A percentile compares a stretch with the other conserved stretches of the same genome.
These are phyloP conservation scores for Aspergillus versicolor DNA, from an alignment of 2,329 filamentous ascomycete genomes.

Conservation along the genomic window DNA sequence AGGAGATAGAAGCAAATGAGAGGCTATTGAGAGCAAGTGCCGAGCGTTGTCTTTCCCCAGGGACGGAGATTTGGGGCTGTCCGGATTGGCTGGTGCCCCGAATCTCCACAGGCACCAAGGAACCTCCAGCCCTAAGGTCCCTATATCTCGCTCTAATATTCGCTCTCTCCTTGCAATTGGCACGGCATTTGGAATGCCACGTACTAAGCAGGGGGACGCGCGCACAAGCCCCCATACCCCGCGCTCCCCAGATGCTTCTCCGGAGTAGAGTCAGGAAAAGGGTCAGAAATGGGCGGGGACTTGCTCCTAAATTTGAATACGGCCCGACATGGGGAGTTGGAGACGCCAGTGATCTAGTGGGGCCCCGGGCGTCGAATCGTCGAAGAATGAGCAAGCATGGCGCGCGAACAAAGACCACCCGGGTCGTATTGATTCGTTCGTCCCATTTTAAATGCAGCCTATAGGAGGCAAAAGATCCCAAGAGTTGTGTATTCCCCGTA, in stretches of 20 bases:
- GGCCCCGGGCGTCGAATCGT: not conserved
- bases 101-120: not conserved
- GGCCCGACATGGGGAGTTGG: too few species aligned
- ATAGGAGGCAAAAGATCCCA: not conserved
- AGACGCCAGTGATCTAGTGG: too few species aligned
- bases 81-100: constrained; percentile 4
- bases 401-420: not conserved
- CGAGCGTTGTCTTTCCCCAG: not conserved
- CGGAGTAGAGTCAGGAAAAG: too few species aligned
- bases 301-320: too few species aligned
- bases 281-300: too few species aligned
- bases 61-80: not conserved
- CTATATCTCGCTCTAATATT: constrained; percentile 1
- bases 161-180: not conserved
- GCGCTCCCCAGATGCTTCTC: too few species aligned
- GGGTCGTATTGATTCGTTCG: not conserved
- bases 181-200: not conserved
- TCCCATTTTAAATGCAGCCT: not conserved
- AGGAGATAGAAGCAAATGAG: constrained; percentile 1
- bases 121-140: not conserved
- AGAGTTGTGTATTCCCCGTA: not conserved
- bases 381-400: not conserved
- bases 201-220: too few species aligned
- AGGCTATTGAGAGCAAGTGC: not conserved
- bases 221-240: too few species aligned